Conservation (phyloP, 495 filamentous ascomycete species). For the Chaetomidium leptoderma region DNA sequence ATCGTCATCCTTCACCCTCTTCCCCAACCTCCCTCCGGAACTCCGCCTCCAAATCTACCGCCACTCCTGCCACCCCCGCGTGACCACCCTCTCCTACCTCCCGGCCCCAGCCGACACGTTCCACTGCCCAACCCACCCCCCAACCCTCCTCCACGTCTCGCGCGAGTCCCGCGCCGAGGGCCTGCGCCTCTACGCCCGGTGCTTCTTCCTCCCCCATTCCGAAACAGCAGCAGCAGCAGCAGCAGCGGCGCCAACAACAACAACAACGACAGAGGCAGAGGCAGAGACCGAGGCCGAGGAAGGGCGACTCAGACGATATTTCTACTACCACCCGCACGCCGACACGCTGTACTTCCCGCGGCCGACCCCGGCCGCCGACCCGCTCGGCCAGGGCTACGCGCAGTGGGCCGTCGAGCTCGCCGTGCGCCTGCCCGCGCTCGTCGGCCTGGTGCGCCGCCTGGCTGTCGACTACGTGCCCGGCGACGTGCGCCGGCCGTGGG, state of each 20-base stretch:
- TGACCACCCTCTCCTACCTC: conserved; percentile 33
- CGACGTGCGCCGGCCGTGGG: conserved; percentile 48
- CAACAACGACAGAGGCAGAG: not conserved
- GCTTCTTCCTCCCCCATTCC: not conserved
- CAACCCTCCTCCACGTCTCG: conserved; percentile 39
- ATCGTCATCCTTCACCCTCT: not conserved
- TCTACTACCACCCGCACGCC: conserved; percentile 44
- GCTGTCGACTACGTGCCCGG: conserved; percentile 48
- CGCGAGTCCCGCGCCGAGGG: conserved; percentile 45
- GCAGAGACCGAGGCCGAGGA: not conserved
- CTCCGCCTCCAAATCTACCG: conserved; percentile 49
- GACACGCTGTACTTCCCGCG: conserved; percentile 51
- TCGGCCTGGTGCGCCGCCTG: conserved; percentile 32
- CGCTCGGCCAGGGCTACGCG: conserved; percentile 42
- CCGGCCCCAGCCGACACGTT: conserved; percentile 31
- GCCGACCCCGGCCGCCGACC: not conserved
- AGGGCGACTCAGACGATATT: not conserved
- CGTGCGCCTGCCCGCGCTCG: conserved; percentile 24
- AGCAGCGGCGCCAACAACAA: conserved; percentile 23
- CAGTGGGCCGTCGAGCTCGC: conserved; percentile 42
- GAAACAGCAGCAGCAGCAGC: not conserved
- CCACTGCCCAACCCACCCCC: conserved; percentile 36
- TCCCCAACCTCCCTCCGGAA: conserved; percentile 18
- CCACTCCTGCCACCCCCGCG: conserved; percentile 37
- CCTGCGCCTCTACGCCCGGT: conserved; percentile 34